Evolutionary conservation across 2,329 filamentous ascomycete genomes (phyloP).

Genomic region (Penicillium verrucosum): DNA sequence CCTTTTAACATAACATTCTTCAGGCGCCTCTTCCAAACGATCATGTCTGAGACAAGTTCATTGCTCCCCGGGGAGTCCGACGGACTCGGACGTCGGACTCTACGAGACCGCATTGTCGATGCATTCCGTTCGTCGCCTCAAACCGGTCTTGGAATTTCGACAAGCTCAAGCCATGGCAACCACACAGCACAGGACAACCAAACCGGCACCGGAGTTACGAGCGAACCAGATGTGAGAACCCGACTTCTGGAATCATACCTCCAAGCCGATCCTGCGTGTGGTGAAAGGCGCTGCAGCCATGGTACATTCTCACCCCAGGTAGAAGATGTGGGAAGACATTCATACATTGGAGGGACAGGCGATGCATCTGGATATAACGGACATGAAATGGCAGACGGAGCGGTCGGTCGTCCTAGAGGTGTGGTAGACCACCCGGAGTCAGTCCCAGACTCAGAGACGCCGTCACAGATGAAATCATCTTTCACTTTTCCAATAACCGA

Average conservation of each 20-base stretch:
- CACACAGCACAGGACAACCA: neutral
- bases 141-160: constrained; percentile 11
- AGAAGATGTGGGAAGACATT: constrained; percentile 53
- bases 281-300: constrained; percentile 58
- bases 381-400: constrained; percentile 32
- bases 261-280: constrained; percentile 36
- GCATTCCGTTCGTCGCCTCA: constrained; percentile 27
- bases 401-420: constrained; percentile 22
- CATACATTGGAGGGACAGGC: constrained; percentile 30
- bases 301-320: constrained; percentile 73
- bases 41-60: constrained; percentile 30
- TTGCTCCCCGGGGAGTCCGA: constrained; percentile 20
- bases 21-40: neutral
- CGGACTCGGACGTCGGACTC: constrained; percentile 23
- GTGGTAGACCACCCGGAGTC: constrained; percentile 44
- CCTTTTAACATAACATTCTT: neutral
- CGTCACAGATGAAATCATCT: constrained; percentile 68
- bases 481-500: constrained; percentile 72
- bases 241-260: constrained; percentile 42
- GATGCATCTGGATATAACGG: constrained; percentile 24
- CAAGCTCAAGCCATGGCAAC: neutral
- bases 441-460: constrained; percentile 57
- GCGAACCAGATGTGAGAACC: constrained; percentile 33
- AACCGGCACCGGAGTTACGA: constrained; percentile 10
- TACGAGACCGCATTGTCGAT: constrained; percentile 33